These are phyloP conservation scores for Taphrina flavorubra DNA, from an alignment of 1,139 yeast species.

Conservation along the genomic window DNA sequence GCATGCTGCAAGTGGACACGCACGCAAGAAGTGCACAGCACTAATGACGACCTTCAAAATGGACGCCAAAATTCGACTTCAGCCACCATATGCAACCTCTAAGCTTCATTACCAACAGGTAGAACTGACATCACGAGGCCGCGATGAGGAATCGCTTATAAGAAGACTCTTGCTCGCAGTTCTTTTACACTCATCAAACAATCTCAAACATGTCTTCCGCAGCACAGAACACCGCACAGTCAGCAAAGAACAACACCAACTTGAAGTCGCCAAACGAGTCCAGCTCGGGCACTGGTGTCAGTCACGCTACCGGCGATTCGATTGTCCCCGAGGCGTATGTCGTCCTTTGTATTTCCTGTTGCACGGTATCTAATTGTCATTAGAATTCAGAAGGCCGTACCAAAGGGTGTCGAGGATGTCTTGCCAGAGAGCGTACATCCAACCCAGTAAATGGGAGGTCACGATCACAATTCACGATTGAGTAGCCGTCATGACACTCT, in stretches of 20 bases:
- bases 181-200: neutral
- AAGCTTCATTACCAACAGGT: neutral
- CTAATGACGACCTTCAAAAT: no score
- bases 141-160: neutral
- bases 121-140: constrained; percentile 1
- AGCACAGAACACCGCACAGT: constrained; percentile 13
- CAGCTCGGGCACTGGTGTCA: constrained; percentile 16
- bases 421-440: constrained; percentile 28
- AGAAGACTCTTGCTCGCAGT: neutral
- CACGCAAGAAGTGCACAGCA: no score
- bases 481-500: no score
- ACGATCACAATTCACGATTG: no score
- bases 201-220: constrained; percentile 5
- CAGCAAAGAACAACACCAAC: constrained; percentile 15
- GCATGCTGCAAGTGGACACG: no score
- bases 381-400: constrained; percentile 32
- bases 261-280: constrained; percentile 27
- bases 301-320: constrained; percentile 32
- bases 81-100: neutral
- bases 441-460: neutral
- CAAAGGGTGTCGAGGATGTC: constrained; percentile 22
- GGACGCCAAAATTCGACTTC: constrained; percentile 8
- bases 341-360: neutral
- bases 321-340: constrained; percentile 27
- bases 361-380: neutral